Evolutionary conservation across 108 stramenopile genomes (phyloP).

Genomic region (Schizochytrium sp.): DNA sequence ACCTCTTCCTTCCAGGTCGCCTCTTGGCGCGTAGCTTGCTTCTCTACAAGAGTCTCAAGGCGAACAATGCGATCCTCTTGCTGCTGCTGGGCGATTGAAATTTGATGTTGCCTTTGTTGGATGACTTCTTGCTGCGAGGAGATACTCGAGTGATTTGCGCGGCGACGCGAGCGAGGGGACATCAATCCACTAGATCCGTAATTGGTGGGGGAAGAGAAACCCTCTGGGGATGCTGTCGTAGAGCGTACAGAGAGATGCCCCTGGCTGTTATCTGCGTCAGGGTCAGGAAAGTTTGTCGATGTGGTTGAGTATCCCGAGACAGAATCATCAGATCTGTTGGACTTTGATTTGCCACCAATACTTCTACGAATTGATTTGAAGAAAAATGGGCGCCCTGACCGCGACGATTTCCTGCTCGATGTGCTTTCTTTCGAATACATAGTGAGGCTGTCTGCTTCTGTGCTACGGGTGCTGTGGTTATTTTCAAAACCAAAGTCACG

Average conservation of each 20-base stretch:
- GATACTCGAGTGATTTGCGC: neutral
- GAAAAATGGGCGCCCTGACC: neutral
- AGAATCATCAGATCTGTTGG: neutral
- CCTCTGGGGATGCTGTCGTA: no score
- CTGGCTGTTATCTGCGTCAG: neutral
- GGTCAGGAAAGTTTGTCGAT: neutral
- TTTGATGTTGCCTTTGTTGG: neutral
- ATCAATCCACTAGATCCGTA: neutral
- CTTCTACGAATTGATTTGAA: neutral
- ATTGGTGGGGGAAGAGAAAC: neutral
- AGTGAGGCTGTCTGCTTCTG: neutral
- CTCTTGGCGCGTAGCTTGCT: neutral
- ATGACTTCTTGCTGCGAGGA: neutral
- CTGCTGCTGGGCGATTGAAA: neutral
- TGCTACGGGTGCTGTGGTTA: no score
- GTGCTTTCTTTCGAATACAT: neutral
- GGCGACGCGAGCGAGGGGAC: neutral
- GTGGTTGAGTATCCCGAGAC: conserved; percentile 7
- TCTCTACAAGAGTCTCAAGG: neutral
- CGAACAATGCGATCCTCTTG: conserved; percentile 16
- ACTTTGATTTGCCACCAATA: neutral
- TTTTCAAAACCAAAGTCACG: no score
- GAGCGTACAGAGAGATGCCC: no score
- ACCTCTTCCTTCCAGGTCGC: neutral
- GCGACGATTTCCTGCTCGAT: neutral